phyloP scores from a whole-genome alignment of 2,329 filamentous ascomycete species.

The Acrodontium crateriforme region DNA sequence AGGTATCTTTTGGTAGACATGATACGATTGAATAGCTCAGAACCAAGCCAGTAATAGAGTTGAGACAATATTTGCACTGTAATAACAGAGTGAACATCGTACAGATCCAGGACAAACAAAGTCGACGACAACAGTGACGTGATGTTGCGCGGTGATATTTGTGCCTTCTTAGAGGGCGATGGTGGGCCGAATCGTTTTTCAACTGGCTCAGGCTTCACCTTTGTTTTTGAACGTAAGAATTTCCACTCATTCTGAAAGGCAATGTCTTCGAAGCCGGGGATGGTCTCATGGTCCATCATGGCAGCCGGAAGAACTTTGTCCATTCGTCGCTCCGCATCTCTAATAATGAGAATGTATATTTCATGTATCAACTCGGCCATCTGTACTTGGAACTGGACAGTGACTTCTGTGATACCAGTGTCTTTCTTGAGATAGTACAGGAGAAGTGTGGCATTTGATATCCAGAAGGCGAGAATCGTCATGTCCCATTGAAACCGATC shows the following conservation, averaged over 20 bases:
- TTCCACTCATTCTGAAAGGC: slow-evolving; percentile 99
- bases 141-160: slow-evolving; percentile 85
- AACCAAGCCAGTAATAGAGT: slow-evolving; percentile 88
- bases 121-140: slow-evolving; percentile 92
- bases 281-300: slow-evolving; percentile 96
- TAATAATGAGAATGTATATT: slow-evolving; percentile 94
- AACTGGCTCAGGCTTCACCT: slow-evolving; percentile 73
- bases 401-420: slow-evolving; percentile 62
- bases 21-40: slow-evolving; percentile 93
- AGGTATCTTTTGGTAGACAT: slow-evolving; percentile 94
- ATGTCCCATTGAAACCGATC: slow-evolving; percentile 97
- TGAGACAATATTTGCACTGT: slow-evolving; percentile 83
- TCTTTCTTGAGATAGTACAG: slow-evolving; percentile 97
- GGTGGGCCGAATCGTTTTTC: slow-evolving; percentile 88
- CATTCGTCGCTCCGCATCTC: slow-evolving; percentile 87
- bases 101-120: slow-evolving; percentile 92
- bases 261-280: slow-evolving; percentile 92
- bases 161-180: slow-evolving; percentile 82
- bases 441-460: slow-evolving; percentile 90
- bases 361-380: slow-evolving; percentile 92
- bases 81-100: slow-evolving; percentile 96
- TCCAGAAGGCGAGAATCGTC: slow-evolving; percentile 98
- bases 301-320: slow-evolving; percentile 88
- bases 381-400: slow-evolving; percentile 79
- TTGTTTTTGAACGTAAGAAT: slow-evolving; percentile 80